Evolutionary conservation across 768 basidiomycete genomes (phyloP).

Genomic region (Wakefieldia striispora): DNA sequence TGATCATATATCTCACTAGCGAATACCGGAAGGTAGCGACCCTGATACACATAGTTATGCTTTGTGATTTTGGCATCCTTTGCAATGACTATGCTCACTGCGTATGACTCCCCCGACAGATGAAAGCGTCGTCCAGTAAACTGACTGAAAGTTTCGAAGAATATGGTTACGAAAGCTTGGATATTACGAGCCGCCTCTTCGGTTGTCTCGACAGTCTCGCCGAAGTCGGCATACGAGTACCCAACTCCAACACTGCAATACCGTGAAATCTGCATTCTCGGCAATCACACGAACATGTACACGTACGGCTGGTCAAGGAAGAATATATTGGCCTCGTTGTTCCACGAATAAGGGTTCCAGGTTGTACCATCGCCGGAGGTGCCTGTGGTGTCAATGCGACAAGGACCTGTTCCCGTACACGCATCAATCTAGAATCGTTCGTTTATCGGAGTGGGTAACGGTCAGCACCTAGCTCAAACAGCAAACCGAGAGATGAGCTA

Average conservation of each 20-base stretch:
- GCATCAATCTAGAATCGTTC: slow-evolving; percentile 29
- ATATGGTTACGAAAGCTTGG: slow-evolving; percentile 64
- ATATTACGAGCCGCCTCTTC: slow-evolving; percentile 65
- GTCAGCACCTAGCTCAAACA: slow-evolving; percentile 52
- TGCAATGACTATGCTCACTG: slow-evolving; percentile 24
- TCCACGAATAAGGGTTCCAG: slow-evolving; percentile 53
- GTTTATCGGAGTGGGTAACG: neutral
- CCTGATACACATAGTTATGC: slow-evolving; percentile 26
- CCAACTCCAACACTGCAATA: slow-evolving; percentile 42
- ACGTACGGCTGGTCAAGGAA: slow-evolving; percentile 64
- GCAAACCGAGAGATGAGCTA: slow-evolving; percentile 51
- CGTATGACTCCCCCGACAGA: slow-evolving; percentile 55
- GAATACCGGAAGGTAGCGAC: slow-evolving; percentile 47
- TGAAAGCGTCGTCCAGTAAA: slow-evolving; percentile 64
- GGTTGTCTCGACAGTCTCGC: slow-evolving; percentile 37
- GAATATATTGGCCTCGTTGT: slow-evolving; percentile 64
- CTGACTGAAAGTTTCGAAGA: slow-evolving; percentile 67
- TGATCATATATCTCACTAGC: slow-evolving; percentile 45
- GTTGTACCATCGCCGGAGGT: slow-evolving; percentile 55
- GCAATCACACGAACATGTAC: neutral
- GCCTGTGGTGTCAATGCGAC: slow-evolving; percentile 56
- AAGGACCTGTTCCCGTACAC: slow-evolving; percentile 44
- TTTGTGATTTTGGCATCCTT: no score
- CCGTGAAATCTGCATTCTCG: neutral
- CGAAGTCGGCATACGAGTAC: slow-evolving; percentile 42